Percentiles rank a stretch among this genome's conserved stretches.
Evolutionary conservation across 2,329 filamentous ascomycete species (phyloP).

Genomic region (Phaeophleospora eucalypticola): DNA sequence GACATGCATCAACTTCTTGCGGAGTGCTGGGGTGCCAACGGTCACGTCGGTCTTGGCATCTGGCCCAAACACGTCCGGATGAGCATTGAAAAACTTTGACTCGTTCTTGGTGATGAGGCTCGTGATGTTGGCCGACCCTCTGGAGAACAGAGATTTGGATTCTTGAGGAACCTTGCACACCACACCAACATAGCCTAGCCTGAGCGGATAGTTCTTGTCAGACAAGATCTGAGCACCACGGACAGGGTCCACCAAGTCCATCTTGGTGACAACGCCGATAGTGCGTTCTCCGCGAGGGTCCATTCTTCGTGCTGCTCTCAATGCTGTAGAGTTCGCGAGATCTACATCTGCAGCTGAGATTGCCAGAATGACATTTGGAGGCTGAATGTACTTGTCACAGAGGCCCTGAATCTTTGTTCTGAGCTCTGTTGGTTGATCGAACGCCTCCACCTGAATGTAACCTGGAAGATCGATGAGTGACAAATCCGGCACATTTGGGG

Average conservation of each 20-base stretch:
- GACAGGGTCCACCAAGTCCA: slow-evolving; percentile 87
- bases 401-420: slow-evolving; percentile 95
- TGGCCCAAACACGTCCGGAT: slow-evolving; percentile 74
- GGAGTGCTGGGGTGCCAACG: slow-evolving; percentile 79
- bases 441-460: slow-evolving; percentile 92
- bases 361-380: slow-evolving; percentile 92
- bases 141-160: slow-evolving; percentile 70
- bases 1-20: slow-evolving; percentile 95
- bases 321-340: slow-evolving; percentile 88
- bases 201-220: slow-evolving; percentile 88
- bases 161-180: slow-evolving; percentile 73
- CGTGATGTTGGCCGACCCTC: slow-evolving; percentile 74
- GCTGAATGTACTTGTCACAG: slow-evolving; percentile 96
- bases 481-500: slow-evolving; percentile 88
- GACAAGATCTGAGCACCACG: slow-evolving; percentile 74
- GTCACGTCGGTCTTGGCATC: slow-evolving; percentile 58
- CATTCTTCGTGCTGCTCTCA: slow-evolving; percentile 83
- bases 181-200: slow-evolving; percentile 94
- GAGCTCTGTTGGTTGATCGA: slow-evolving; percentile 83
- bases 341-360: slow-evolving; percentile 98
- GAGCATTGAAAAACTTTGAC: slow-evolving; percentile 76
- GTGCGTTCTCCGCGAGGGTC: slow-evolving; percentile 93
- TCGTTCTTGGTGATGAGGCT: slow-evolving; percentile 84
- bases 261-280: slow-evolving; percentile 98
- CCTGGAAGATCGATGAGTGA: slow-evolving; percentile 94